These are phyloP conservation scores for Aspergillus sp. DNA, from an alignment of 2,329 filamentous ascomycete species.

Conservation along the genomic window DNA sequence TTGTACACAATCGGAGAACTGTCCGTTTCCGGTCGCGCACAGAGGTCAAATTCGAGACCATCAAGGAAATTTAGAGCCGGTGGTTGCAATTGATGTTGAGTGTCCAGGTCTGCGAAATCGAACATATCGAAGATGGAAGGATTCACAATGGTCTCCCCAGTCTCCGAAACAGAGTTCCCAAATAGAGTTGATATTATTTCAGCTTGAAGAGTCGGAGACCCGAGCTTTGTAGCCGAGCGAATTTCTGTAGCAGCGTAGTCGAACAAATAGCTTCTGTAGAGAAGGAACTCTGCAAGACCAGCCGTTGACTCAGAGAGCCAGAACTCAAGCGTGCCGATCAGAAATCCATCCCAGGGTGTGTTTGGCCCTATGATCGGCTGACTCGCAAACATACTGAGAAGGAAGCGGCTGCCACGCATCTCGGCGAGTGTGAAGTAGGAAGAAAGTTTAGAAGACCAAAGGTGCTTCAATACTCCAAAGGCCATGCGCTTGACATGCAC, in stretches of 20 bases:
- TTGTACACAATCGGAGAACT: conserved; percentile 60
- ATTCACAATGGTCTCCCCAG: conserved; percentile 66
- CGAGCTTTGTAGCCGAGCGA: conserved; percentile 70
- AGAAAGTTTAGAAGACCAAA: conserved; percentile 84
- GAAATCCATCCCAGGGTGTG: conserved; percentile 72
- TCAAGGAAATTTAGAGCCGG: conserved; percentile 63
- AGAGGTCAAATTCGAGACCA: conserved; percentile 68
- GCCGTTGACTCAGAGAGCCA: conserved; percentile 67
- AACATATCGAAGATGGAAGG: conserved; percentile 87
- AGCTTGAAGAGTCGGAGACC: conserved; percentile 69
- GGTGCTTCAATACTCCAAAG: conserved; percentile 72
- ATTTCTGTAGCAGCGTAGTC: conserved; percentile 87
- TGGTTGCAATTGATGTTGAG: conserved; percentile 49
- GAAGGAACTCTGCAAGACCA: conserved; percentile 75
- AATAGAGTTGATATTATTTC: conserved; percentile 70
- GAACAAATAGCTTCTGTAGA: conserved; percentile 72
- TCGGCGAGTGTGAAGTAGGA: conserved; percentile 73
- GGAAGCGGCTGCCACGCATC: conserved; percentile 74
- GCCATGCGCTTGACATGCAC: conserved; percentile 68
- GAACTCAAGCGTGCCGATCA: conserved; percentile 65
- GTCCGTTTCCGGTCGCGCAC: conserved; percentile 62
- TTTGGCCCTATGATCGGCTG: conserved; percentile 71
- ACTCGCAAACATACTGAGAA: conserved; percentile 73
- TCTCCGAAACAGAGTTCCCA: conserved; percentile 67
- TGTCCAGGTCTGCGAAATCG: conserved; percentile 76